Base-by-base conservation (phyloP, 31 red algal species). In the Porphyra umbilicalis region DNA sequence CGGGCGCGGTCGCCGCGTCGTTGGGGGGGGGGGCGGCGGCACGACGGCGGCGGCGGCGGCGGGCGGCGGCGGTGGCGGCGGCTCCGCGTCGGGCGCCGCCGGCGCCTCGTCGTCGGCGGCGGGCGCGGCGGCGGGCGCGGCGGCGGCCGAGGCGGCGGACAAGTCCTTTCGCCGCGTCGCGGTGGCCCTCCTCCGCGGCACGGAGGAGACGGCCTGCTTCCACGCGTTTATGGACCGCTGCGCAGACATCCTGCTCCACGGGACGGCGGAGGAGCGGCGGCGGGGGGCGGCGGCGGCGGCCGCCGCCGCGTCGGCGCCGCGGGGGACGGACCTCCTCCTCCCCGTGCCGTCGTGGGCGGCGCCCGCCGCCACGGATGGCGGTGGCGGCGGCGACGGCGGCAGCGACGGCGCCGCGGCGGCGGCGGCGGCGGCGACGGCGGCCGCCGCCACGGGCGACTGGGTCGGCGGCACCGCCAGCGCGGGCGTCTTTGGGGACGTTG, bases 241-340 rank as follows among this genome's bases (percentile, higher is more conserved):
- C 79, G 79, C 88, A 9, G 85, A 88, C 11, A 83, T 93, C 16
- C 79, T 88, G 15, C 79, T 93, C 25, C 86, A 93, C 39, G 91
- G 91, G 37, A 93, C 35, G 75, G 30, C 30, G 0, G 76, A 38
- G n/a, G 91, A 93, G 57, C 57, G 57, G 18, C 57, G 57, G 57
- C 57, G 25, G 44, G 33, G 77, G 46, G 42, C 39, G 7, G 86
- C 78, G n/a, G 91, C 91, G 33, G 77, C 78, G 38, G 83, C 25
- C 29, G 81, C 91, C 68, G 82, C 83, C 16, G 77, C 82, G 10
- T 78, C 83, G 76, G 90, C 90, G 32, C 75, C 88, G 31, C 38
- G 85, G 40, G 85, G 78, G 20, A 86, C 87, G 40, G 90, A 92
- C 74, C 75, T 81, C 35, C 85, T 78, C 39, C 85, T 86, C 34